Evolutionary conservation across 495 filamentous ascomycete species (phyloP), one percentile per base, ranked within the genome.

Genomic region (Thermochaetoides thermophila): DNA sequence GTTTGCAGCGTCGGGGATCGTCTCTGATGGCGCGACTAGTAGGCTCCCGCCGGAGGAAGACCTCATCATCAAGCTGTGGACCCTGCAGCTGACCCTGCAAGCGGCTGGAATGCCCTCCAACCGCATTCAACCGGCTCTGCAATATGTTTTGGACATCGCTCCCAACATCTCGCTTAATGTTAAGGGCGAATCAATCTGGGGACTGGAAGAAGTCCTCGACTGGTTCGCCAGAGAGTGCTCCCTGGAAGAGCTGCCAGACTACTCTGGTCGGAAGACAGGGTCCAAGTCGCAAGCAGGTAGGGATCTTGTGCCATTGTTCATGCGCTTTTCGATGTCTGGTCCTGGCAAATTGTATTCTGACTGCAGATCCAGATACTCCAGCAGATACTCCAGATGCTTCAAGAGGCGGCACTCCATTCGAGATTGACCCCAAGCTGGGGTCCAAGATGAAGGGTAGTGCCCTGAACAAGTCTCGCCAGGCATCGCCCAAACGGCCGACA

Each of bases 121-220:
- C 6, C 69, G 63, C 37, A 66, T 82, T 12, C 64, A 78, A 29
- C 63, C 74, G 14, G 74, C 74, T 5, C 43, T 93, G 28, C 66
- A 70, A 36, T 69, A 75, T 44, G 61, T 84, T 8, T 52, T 84
- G 27, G 57, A 67, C 20, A 70, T 73, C 43, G 60, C 64, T 13
- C 64, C 63, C 5, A 66, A 63, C 39, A 59, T 73, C 8, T 52
- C 49, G 14, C 42, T 52, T 20, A 60, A 59, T 6, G 58, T 42
- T 41, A 80, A 74, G 38, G 37, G 49, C 17, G 82, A 89, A 25
- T 54, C 61, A 4, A 66, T 82, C 8, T 91, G 84, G 78, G 85
- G 85, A 13, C 56, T 95, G 29, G 78, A 89, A 37, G 84, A 89
- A 49, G 69, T 72, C n/a, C 43, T 95, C 18, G 81, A 92, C 44